phyloP scores from a whole-genome alignment of 73 alveolate species.

The Symbiodinium natans region DNA sequence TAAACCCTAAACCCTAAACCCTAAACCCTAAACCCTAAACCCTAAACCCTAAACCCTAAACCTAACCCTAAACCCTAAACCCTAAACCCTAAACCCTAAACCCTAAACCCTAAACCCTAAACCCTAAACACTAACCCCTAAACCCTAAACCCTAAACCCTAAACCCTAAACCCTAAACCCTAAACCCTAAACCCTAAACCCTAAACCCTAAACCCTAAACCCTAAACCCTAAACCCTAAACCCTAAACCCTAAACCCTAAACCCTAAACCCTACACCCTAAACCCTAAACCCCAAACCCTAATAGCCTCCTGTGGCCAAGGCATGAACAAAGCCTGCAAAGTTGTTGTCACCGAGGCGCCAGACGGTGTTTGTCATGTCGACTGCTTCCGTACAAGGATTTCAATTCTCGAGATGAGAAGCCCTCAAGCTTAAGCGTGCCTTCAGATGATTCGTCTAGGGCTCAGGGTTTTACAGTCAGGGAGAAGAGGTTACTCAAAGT shows the following conservation, averaged over 20 bases:
- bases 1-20: not conserved
- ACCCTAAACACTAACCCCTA: no score
- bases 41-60: not conserved
- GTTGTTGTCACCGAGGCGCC: constrained; percentile 67
- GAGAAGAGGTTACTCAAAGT: no score
- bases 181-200: no score
- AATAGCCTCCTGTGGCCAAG: not conserved
- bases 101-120: no score
- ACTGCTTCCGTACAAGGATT: no score
- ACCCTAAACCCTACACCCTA: not conserved
- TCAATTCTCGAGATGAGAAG: not conserved
- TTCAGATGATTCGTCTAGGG: not conserved
- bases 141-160: no score
- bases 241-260: not conserved
- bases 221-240: not conserved
- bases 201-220: not conserved
- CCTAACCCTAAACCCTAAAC: not conserved
- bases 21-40: not conserved
- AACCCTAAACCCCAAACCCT: no score
- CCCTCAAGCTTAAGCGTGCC: not conserved
- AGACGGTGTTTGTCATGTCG: no score
- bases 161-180: no score
- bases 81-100: no score
- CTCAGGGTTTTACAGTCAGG: no score
- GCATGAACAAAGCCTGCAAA: constrained; percentile 63